A percentile compares a stretch with the other conserved stretches of the same genome.
Conservation (phyloP, 495 filamentous ascomycete species). For the Aspergillus coremiiformis region DNA sequence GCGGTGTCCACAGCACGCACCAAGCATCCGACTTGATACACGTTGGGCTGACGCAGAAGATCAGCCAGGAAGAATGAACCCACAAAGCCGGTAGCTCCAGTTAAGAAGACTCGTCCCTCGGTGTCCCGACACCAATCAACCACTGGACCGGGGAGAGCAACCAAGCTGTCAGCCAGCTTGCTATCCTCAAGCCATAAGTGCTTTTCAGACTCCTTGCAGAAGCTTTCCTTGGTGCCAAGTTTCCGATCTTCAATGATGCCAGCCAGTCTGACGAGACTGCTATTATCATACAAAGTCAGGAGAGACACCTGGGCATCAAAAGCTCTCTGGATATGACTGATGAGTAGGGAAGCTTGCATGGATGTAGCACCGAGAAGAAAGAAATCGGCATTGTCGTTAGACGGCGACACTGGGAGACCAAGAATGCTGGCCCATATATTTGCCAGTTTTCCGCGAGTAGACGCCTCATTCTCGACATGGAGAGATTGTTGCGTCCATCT, state of each 20-base stretch:
- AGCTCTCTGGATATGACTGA: not conserved
- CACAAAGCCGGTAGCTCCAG: conserved; percentile 1
- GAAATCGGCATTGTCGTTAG: not conserved
- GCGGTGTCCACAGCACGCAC: not conserved
- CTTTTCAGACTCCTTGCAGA: not conserved
- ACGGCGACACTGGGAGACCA: not conserved
- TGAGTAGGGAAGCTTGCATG: not conserved
- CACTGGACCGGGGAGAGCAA: not conserved
- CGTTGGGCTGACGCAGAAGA: not conserved
- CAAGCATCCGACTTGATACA: not conserved
- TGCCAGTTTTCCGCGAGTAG: not conserved
- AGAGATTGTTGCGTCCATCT: not conserved
- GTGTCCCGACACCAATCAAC: not conserved
- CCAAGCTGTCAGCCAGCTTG: not conserved
- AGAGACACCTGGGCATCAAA: not conserved
- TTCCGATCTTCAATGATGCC: not conserved
- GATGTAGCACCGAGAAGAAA: not conserved
- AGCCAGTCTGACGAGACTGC: not conserved
- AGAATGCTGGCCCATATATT: not conserved
- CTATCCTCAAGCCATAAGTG: not conserved
- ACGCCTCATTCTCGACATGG: not conserved
- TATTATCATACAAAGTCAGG: not conserved
- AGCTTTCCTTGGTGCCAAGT: not conserved
- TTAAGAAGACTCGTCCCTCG: conserved; percentile 1
- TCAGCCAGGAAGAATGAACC: not conserved